Evolutionary conservation across 2,329 filamentous ascomycete species (phyloP).

Genomic region (Botrytis tulipae): DNA sequence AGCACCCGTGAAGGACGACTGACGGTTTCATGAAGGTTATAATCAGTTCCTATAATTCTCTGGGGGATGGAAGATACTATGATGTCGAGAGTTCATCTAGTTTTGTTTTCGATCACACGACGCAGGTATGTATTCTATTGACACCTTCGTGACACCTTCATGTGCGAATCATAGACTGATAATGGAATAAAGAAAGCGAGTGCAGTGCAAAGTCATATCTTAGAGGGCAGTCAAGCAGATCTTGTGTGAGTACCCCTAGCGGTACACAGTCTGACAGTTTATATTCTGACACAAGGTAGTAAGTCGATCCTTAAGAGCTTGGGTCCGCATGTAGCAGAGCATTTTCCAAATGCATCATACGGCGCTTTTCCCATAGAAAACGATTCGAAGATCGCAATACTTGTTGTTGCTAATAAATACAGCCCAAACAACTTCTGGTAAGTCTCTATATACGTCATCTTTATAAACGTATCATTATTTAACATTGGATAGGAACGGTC

Average conservation of each 20-base stretch:
- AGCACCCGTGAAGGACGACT: slow-evolving; percentile 15
- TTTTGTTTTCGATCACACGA: slow-evolving; percentile 82
- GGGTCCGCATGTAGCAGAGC: slow-evolving; percentile 74
- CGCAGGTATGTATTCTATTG: slow-evolving; percentile 54
- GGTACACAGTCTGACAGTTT: not conserved
- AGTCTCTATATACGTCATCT: slow-evolving; percentile 23
- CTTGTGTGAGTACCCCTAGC: slow-evolving; percentile 62
- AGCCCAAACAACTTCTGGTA: slow-evolving; percentile 97
- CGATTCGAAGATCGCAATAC: slow-evolving; percentile 72
- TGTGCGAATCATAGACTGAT: not conserved
- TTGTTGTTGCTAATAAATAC: slow-evolving; percentile 94
- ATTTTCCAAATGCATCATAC: slow-evolving; percentile 79
- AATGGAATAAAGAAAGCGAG: slow-evolving; percentile 66
- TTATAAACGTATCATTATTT: not conserved
- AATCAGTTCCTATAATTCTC: slow-evolving; percentile 80
- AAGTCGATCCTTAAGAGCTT: slow-evolving; percentile 82
- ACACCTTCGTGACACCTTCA: no score
- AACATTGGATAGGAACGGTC: slow-evolving; percentile 70
- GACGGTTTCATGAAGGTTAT: slow-evolving; percentile 54
- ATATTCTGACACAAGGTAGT: slow-evolving; percentile 44
- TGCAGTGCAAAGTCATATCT: slow-evolving; percentile 70
- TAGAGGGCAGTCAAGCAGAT: slow-evolving; percentile 75
- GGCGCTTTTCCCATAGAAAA: slow-evolving; percentile 80
- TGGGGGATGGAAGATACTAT: slow-evolving; percentile 82
- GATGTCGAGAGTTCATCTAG: slow-evolving; percentile 85